Conservation (phyloP, 2,329 filamentous ascomycete genomes). For the Fusarium dlaminii region DNA sequence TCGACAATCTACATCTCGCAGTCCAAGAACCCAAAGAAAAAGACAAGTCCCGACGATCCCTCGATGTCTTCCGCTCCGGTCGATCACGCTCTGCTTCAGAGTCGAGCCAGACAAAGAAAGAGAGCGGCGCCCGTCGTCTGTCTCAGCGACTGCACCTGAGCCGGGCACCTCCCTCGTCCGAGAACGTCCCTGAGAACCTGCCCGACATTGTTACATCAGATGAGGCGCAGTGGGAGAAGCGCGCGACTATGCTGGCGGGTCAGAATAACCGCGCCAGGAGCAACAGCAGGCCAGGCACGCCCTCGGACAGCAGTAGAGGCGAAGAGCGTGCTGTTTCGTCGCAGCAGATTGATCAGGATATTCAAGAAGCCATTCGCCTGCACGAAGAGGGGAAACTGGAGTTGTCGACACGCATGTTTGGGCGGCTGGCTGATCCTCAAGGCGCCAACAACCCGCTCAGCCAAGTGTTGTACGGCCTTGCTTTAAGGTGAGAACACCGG, state of each 20-base stretch:
- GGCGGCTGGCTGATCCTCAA: conserved; percentile 80
- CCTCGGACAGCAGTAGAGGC: conserved; percentile 42
- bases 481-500: conserved; percentile 69
- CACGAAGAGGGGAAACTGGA: conserved; percentile 87
- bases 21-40: conserved; percentile 44
- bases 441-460: conserved; percentile 92
- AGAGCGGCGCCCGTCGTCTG: conserved; percentile 57
- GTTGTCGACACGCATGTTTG: conserved; percentile 86
- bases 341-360: conserved; percentile 71
- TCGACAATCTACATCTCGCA: conserved; percentile 46
- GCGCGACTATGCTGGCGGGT: conserved; percentile 87
- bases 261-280: conserved; percentile 62
- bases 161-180: conserved; percentile 68
- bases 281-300: conserved; percentile 50
- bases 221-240: conserved; percentile 89
- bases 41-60: conserved; percentile 52
- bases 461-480: conserved; percentile 95
- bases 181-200: conserved; percentile 81
- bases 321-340: conserved; percentile 51
- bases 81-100: conserved; percentile 61
- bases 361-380: conserved; percentile 93
- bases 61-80: conserved; percentile 56
- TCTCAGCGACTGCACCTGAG: conserved; percentile 77
- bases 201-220: conserved; percentile 72
- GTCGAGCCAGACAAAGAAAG: conserved; percentile 50